These are phyloP conservation scores for Flaveria bidentis DNA, from an alignment of 129 eudicot genomes.

Conservation along the genomic window DNA sequence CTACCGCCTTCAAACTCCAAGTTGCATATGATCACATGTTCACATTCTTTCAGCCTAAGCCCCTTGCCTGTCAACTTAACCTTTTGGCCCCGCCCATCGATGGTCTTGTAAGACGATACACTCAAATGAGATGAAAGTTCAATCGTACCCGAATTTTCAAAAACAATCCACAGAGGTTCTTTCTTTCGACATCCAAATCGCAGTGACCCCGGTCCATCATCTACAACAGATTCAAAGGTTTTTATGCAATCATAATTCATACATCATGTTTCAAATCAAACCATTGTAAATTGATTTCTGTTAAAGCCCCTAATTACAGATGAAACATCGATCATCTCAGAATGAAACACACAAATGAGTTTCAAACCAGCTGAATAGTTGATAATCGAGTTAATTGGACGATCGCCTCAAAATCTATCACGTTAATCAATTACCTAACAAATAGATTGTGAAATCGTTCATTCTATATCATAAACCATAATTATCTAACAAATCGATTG, in stretches of 20 bases:
- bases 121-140: conserved; percentile 59
- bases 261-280: neutral
- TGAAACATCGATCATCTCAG: neutral
- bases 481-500: too few species aligned
- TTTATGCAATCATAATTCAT: too few species aligned
- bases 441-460: too few species aligned
- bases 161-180: conserved; percentile 91
- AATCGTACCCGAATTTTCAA: conserved; percentile 85
- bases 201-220: conserved; percentile 97
- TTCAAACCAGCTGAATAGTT: too few species aligned
- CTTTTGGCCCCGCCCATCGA: conserved; percentile 90
- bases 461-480: neutral
- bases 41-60: conserved; percentile 79
- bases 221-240: conserved; percentile 38
- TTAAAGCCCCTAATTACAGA: neutral
- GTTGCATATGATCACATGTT: conserved; percentile 91
- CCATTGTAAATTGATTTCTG: neutral
- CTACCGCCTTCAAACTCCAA: conserved; percentile 85
- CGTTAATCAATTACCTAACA: neutral
- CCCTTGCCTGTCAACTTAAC: conserved; percentile 86
- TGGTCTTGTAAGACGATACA: conserved; percentile 84
- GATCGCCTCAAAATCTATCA: neutral
- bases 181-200: conserved; percentile 73
- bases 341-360: neutral
- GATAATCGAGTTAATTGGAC: neutral